A percentile compares a stretch with the other conserved stretches of the same genome.
Evolutionary conservation across 208 protist genomes (phyloP).

Genomic region (Lotmaria passim): DNA sequence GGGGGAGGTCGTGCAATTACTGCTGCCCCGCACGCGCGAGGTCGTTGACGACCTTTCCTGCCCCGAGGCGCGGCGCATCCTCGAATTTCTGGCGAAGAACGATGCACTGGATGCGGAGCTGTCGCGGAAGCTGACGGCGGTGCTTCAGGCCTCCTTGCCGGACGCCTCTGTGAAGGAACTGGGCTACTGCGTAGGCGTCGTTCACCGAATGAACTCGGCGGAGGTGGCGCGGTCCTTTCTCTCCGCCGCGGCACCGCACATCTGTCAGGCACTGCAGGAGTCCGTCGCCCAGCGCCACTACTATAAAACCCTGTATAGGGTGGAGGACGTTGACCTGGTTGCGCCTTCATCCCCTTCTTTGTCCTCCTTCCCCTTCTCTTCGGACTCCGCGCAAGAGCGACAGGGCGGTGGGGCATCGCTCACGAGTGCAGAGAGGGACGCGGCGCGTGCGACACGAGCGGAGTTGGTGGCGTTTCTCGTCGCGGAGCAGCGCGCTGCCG

Average conservation of each 20-base stretch:
- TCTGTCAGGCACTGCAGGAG: constrained; percentile 45
- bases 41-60: constrained; percentile 56
- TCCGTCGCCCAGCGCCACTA: constrained; percentile 22
- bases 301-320: constrained; percentile 17
- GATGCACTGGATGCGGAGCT: constrained; percentile 41
- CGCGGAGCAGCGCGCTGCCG: constrained; percentile 2
- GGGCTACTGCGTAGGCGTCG: constrained; percentile 16
- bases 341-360: too few species aligned
- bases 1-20: constrained; percentile 52
- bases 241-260: constrained; percentile 32
- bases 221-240: constrained; percentile 37
- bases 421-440: neutral
- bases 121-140: constrained; percentile 25
- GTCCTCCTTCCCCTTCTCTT: too few species aligned
- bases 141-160: constrained; percentile 37
- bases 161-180: constrained; percentile 41
- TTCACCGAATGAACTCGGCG: constrained; percentile 27
- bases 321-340: too few species aligned
- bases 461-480: constrained; percentile 5
- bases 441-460: neutral
- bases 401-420: neutral
- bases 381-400: neutral
- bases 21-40: constrained; percentile 65
- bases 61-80: constrained; percentile 47
- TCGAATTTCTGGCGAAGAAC: constrained; percentile 39